Evolutionary conservation across 2,329 filamentous ascomycete species (phyloP).

Genomic region (Pseudogymnoascus sp.): DNA sequence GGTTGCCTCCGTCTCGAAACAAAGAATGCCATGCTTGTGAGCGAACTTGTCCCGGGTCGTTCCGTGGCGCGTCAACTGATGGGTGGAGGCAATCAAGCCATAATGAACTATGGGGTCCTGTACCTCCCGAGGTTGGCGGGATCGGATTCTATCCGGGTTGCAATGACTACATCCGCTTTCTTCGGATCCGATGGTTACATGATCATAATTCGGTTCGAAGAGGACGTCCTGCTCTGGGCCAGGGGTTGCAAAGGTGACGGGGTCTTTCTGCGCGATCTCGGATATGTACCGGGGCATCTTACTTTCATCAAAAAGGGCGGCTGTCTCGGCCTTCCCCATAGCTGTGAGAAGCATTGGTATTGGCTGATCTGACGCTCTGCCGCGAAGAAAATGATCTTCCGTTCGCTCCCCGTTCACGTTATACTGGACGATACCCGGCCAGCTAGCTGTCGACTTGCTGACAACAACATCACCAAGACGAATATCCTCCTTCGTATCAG

Average conservation of each 20-base stretch:
- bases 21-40: slow-evolving; percentile 24
- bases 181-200: slow-evolving; percentile 14
- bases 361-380: slow-evolving; percentile 14
- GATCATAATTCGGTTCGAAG: slow-evolving; percentile 21
- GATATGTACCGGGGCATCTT: slow-evolving; percentile 13
- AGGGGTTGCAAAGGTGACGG: slow-evolving; percentile 15
- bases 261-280: slow-evolving; percentile 18
- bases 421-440: slow-evolving; percentile 16
- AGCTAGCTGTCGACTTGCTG: slow-evolving; percentile 12
- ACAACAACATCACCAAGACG: slow-evolving; percentile 16
- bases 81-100: slow-evolving; percentile 23
- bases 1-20: slow-evolving; percentile 28
- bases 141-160: background rate
- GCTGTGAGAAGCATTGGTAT: slow-evolving; percentile 17
- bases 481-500: slow-evolving; percentile 12
- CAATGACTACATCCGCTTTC: background rate
- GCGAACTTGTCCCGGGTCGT: slow-evolving; percentile 19
- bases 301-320: slow-evolving; percentile 16
- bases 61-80: slow-evolving; percentile 26
- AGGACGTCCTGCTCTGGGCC: slow-evolving; percentile 19
- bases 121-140: background rate
- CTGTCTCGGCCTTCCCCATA: slow-evolving; percentile 17
- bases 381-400: slow-evolving; percentile 8
- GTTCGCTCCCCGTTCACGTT: slow-evolving; percentile 14
- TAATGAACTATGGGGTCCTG: slow-evolving; percentile 20